These are phyloP conservation scores for Coleophoma eucalyptorum DNA, from an alignment of 2,329 filamentous ascomycete species.

Conservation along the genomic window DNA sequence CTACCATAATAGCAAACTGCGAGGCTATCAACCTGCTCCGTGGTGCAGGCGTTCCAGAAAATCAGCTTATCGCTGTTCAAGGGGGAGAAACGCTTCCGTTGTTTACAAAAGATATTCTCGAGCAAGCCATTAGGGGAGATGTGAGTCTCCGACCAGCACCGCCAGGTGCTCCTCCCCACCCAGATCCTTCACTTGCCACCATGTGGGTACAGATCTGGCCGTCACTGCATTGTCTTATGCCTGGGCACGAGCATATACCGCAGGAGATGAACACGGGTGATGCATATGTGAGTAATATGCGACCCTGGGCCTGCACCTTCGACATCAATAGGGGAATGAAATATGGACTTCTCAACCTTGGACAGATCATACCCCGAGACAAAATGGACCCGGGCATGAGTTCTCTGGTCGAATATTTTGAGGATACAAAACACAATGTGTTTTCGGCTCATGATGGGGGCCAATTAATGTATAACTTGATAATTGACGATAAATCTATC, in stretches of 20 bases:
- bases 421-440: slow-evolving; percentile 6
- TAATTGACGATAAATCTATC: slow-evolving; percentile 15
- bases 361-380: neutral
- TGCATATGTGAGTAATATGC: slow-evolving; percentile 2
- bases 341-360: neutral
- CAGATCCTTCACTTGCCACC: slow-evolving; percentile 4
- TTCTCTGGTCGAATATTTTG: neutral
- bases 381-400: neutral
- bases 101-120: slow-evolving; percentile 6
- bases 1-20: slow-evolving; percentile 18
- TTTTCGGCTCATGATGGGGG: slow-evolving; percentile 19
- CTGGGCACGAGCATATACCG: slow-evolving; percentile 7
- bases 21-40: slow-evolving; percentile 20
- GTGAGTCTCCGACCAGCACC: neutral
- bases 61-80: slow-evolving; percentile 16
- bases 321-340: neutral
- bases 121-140: neutral
- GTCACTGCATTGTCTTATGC: slow-evolving; percentile 20
- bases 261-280: slow-evolving; percentile 12
- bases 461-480: slow-evolving; percentile 22
- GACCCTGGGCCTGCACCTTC: neutral
- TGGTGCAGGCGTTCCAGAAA: slow-evolving; percentile 17
- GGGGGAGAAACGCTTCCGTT: slow-evolving; percentile 22
- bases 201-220: slow-evolving; percentile 19
- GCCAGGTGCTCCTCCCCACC: neutral